Evolutionary conservation across 345 rosid species (phyloP).

Genomic region (Eucalyptus marginata): DNA sequence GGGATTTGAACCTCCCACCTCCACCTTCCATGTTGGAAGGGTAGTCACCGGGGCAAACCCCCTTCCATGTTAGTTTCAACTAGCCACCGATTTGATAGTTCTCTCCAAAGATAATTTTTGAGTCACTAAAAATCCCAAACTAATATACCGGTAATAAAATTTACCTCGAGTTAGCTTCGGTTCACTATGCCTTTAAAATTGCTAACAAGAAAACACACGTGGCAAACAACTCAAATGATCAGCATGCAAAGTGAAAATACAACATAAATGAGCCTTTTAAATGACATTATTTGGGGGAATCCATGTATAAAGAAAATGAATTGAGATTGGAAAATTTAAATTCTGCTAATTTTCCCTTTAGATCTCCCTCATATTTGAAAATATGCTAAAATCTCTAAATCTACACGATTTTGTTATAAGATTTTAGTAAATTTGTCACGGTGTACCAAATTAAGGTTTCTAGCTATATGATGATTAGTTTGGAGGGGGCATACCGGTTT

Average conservation of each 20-base stretch:
- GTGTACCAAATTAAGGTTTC: rapidly evolving
- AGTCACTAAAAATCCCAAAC: neutral
- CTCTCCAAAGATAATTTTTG: rapidly evolving
- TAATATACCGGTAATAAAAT: rapidly evolving
- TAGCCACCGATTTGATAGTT: rapidly evolving
- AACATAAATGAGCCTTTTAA: neutral
- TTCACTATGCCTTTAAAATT: neutral
- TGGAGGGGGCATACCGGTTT: neutral
- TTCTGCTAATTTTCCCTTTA: neutral
- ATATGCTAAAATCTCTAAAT: neutral
- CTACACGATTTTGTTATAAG: neutral
- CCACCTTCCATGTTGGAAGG: too few relatives aligned
- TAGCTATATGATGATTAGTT: rapidly evolving
- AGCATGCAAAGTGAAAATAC: neutral
- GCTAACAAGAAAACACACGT: rapidly evolving
- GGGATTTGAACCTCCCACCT: too few relatives aligned
- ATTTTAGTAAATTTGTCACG: rapidly evolving
- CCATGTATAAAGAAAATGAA: neutral
- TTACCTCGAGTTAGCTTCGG: rapidly evolving
- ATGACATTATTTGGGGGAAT: neutral
- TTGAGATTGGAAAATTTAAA: neutral
- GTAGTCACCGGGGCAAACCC: too few relatives aligned
- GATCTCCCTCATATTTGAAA: neutral
- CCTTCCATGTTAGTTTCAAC: neutral
- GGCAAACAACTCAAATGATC: too few relatives aligned